Evolutionary conservation across 805 yeast genomes (phyloP).

Genomic region (Yarrowia sp.): DNA sequence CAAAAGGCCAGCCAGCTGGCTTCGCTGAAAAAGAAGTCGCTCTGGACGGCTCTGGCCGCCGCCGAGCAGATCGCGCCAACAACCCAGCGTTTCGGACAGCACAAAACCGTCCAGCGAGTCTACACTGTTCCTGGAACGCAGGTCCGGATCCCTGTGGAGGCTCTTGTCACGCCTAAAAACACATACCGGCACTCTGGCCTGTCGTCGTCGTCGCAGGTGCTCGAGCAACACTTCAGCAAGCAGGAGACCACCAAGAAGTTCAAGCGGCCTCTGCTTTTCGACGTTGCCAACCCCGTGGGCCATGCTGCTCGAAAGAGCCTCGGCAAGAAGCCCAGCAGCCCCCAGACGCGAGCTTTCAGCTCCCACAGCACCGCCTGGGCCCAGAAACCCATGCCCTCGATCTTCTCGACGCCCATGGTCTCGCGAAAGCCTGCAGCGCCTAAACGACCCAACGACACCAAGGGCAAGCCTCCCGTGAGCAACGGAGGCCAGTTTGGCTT

Average conservation of each 20-base stretch:
- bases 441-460: not conserved
- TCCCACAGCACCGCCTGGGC: not conserved
- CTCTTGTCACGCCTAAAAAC: not conserved
- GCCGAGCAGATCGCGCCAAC: not conserved
- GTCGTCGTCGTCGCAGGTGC: not conserved
- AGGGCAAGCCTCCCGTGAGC: constrained; percentile 5
- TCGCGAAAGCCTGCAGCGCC: constrained; percentile 1
- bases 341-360: constrained; percentile 5
- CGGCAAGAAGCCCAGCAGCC: not conserved
- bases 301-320: not conserved
- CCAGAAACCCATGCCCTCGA: not conserved
- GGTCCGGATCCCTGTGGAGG: not conserved
- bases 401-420: not conserved
- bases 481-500: not conserved
- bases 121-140: not conserved
- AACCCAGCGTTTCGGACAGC: not conserved
- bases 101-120: not conserved
- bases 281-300: not conserved
- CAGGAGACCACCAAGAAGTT: not conserved
- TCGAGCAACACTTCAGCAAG: not conserved
- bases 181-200: not conserved
- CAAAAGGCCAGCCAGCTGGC: not conserved
- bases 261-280: not conserved
- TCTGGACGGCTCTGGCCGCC: not conserved
- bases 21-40: not conserved